A percentile compares a stretch with the other conserved stretches of the same genome.
phyloP scores from a whole-genome alignment of 164 flowering plant species.

The Berberis thunbergii region DNA sequence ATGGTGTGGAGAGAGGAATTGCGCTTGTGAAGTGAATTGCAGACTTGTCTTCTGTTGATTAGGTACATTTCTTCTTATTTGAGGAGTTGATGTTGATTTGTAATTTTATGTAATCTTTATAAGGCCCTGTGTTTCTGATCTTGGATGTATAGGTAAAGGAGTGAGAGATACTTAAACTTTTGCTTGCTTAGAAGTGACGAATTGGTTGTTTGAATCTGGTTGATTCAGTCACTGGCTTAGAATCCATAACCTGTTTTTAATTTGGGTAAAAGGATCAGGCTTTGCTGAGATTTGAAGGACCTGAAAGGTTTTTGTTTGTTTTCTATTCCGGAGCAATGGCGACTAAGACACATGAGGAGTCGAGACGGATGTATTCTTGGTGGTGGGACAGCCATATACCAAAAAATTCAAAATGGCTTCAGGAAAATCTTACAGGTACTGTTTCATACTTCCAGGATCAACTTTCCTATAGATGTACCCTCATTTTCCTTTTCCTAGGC shows the following conservation, averaged over 20 bases:
- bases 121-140: not conserved
- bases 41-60: not conserved
- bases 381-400: constrained; percentile 99
- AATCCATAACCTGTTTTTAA: not conserved
- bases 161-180: not conserved
- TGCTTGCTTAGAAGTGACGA: not conserved
- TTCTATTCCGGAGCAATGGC: constrained; percentile 5
- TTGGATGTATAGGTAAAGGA: not conserved
- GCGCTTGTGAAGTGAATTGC: not conserved
- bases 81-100: not conserved
- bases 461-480: not conserved
- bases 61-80: not conserved
- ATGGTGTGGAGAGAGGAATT: not conserved
- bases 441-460: not conserved
- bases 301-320: not conserved
- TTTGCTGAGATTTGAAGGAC: not conserved
- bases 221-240: not conserved
- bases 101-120: not conserved
- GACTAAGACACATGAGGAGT: constrained; percentile 26
- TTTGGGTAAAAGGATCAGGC: not conserved
- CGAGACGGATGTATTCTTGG: constrained; percentile 75
- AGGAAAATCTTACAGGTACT: constrained; percentile 59
- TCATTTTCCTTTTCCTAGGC: no score
- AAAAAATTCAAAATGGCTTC: constrained; percentile 96
- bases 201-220: not conserved